A percentile compares a stretch with the other conserved stretches of the same genome.
phyloP scores from a whole-genome alignment of 495 filamentous ascomycete genomes.

The Podospora sp. region DNA sequence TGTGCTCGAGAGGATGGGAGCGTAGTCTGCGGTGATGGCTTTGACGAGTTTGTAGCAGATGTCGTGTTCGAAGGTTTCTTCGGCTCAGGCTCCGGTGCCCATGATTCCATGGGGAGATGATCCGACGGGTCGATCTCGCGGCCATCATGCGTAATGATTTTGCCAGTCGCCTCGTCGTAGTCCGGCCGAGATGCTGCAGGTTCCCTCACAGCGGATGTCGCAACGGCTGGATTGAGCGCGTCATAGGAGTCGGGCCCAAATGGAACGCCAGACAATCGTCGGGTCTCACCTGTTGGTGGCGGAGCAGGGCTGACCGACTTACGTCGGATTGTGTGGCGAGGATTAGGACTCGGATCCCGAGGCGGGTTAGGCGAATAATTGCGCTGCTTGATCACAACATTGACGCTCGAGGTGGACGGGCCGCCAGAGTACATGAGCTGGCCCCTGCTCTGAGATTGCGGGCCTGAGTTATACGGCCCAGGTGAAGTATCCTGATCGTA shows the following conservation, averaged over 20 bases:
- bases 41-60: constrained; percentile 50
- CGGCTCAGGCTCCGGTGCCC: constrained; percentile 90
- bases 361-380: constrained; percentile 62
- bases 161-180: constrained; percentile 52
- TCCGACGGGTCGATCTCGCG: constrained; percentile 90
- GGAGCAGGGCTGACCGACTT: constrained; percentile 82
- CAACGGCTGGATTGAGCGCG: constrained; percentile 63
- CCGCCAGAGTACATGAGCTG: constrained; percentile 45
- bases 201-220: constrained; percentile 39
- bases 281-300: constrained; percentile 50
- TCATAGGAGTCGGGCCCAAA: constrained; percentile 92
- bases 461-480: background rate
- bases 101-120: constrained; percentile 85
- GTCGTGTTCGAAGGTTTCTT: constrained; percentile 60
- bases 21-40: constrained; percentile 48
- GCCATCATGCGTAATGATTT: constrained; percentile 82
- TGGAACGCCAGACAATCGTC: constrained; percentile 65
- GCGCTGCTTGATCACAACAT: constrained; percentile 42
- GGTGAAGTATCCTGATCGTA: constrained; percentile 29
- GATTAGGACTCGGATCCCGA: constrained; percentile 33
- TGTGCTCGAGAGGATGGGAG: constrained; percentile 39
- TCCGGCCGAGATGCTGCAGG: constrained; percentile 29
- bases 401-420: constrained; percentile 39
- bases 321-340: constrained; percentile 59
- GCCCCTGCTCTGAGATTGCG: constrained; percentile 31